Base-by-base conservation (phyloP, 768 basidiomycete genomes). In the Termitomyces sp. region DNA sequence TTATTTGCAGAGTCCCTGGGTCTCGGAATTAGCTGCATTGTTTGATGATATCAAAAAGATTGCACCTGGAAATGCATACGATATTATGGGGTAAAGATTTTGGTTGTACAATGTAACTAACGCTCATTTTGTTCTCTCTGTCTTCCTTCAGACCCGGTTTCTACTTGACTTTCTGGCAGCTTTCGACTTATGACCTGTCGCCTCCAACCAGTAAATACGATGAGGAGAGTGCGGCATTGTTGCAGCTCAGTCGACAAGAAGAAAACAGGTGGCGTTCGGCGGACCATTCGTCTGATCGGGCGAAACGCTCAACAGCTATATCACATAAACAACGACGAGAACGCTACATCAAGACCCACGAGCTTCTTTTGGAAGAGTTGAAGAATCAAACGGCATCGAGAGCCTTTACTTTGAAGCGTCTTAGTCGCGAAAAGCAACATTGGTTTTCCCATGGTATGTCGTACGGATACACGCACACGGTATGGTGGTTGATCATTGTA, bases 91-190 rank as follows among this genome's bases (percentile, higher is more conserved):
- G 88, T 94, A 70, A 20, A 54, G 88, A 22, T 34, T 20, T 34
- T 48, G 10, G 8, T 56, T 31, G 48, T 53, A 39, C 41, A 27
- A 60, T 29, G 8, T 59, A 48, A 20, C 12, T 14, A 53, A 53
- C 16, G 24, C 51, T 55, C 37, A 53, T 56, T 55, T 24, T 49
- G 61, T 54, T 53, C 29, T 27, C 24, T 13, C 55, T 44, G 18
- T 52, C 27, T 50, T 24, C 8, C 13, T 52, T 13, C 62, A 97
- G 96, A 3, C 87, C 94, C 29, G 90, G 86, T 2, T 98, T 99
- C 74, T 98, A 94, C 66, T 72, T 92, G 46, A 94, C 95, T 3
- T 99, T 98, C 74, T 99, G 97, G 97, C 95, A 98, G 69, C 72
- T 98, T 52, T 89, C 92, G 0, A 88, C 90, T 34, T 92, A 94